Conservation (phyloP, 305 asterid genomes). For the Solanum hybrid region DNA sequence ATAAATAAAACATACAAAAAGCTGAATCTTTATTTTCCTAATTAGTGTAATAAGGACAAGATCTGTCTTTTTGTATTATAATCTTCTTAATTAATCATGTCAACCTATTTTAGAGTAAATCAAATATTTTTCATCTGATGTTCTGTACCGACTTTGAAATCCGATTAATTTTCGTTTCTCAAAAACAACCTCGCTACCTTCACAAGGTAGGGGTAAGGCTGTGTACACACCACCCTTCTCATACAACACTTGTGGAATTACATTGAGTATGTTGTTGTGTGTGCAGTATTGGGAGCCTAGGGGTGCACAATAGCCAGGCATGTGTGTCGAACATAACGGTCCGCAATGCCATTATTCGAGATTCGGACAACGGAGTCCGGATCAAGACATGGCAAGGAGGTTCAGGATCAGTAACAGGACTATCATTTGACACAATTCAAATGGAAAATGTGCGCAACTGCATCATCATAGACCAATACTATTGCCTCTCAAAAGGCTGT, state of each 20-base stretch:
- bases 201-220: not conserved
- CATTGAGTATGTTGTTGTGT: not conserved
- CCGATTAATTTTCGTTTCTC: not conserved
- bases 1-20: not conserved
- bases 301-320: constrained; percentile 72
- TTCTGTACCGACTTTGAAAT: not conserved
- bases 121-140: not conserved
- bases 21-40: not conserved
- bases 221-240: not conserved
- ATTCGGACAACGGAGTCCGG: constrained; percentile 76
- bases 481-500: constrained; percentile 73
- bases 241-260: not conserved
- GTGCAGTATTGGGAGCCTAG: constrained; percentile 87
- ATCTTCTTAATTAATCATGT: not conserved
- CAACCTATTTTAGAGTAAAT: not conserved
- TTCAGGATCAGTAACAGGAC: constrained; percentile 65
- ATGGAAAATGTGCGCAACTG: constrained; percentile 88
- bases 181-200: not conserved
- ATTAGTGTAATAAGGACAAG: not conserved
- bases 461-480: constrained; percentile 80
- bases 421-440: constrained; percentile 70
- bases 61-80: not conserved
- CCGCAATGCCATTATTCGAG: constrained; percentile 48
- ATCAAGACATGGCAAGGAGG: constrained; percentile 99
- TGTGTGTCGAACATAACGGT: constrained; percentile 83